Conservation (phyloP, 257 asterid genomes). For the Primulina huaijiensis region DNA sequence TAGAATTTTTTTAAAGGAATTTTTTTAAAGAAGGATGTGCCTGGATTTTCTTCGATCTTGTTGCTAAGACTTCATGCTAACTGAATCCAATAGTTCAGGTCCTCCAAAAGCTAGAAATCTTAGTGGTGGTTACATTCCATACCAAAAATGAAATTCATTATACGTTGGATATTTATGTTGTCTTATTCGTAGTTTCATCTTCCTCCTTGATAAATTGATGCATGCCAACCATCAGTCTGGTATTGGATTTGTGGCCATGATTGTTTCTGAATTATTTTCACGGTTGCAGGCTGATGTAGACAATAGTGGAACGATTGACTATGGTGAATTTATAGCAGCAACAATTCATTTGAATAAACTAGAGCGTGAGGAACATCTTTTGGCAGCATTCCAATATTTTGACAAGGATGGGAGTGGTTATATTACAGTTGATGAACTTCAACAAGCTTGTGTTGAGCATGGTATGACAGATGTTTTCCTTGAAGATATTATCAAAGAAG, state of each 20-base stretch:
- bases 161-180: not conserved
- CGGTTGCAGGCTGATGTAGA: constrained; percentile 77
- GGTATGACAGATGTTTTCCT: constrained; percentile 18
- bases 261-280: constrained; percentile 15
- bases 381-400: constrained; percentile 77
- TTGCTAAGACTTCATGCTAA: not conserved
- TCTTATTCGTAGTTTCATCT: constrained; percentile 6
- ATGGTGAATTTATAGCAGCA: constrained; percentile 83
- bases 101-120: not conserved
- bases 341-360: constrained; percentile 75
- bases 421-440: constrained; percentile 81
- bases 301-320: constrained; percentile 80
- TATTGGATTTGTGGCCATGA: not conserved
- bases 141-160: not conserved
- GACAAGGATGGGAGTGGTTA: constrained; percentile 88
- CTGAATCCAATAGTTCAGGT: constrained; percentile 4
- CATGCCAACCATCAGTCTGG: constrained; percentile 1
- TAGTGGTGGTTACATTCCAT: not conserved
- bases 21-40: not conserved
- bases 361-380: constrained; percentile 80
- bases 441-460: constrained; percentile 44
- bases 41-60: not conserved
- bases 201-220: constrained; percentile 4
- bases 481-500: constrained; percentile 23
- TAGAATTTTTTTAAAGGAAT: not conserved